Evolutionary conservation across 208 protist species (phyloP).

Genomic region (Polymyxa betae): DNA sequence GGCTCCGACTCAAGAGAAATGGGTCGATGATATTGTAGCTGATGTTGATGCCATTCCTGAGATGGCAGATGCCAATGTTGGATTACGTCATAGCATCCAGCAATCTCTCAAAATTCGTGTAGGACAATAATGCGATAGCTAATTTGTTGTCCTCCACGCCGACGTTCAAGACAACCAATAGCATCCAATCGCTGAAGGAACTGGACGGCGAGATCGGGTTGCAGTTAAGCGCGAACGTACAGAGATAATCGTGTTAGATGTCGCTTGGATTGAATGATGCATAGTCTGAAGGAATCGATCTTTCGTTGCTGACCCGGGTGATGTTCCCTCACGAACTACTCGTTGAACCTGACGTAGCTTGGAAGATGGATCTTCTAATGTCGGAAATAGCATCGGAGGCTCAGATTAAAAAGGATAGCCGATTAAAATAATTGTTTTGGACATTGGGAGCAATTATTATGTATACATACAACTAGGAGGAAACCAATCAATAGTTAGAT

Average conservation of each 20-base stretch:
- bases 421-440: too few relatives aligned
- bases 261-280: not conserved
- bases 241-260: not conserved
- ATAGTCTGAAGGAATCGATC: not conserved
- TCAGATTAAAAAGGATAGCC: not conserved
- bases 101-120: not conserved
- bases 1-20: not conserved
- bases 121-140: not conserved
- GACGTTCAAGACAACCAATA: not conserved
- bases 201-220: not conserved
- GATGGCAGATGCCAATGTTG: not conserved
- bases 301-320: not conserved
- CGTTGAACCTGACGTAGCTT: not conserved
- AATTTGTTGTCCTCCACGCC: not conserved
- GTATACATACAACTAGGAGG: too few relatives aligned
- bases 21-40: not conserved
- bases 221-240: not conserved
- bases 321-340: not conserved
- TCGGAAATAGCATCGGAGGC: not conserved
- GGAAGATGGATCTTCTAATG: not conserved
- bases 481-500: too few relatives aligned
- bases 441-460: too few relatives aligned
- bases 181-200: not conserved
- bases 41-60: constrained; percentile 9
- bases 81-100: not conserved